Base-by-base conservation (phyloP, 2,329 filamentous ascomycete genomes). In the Dichotomopilus funicola region DNA sequence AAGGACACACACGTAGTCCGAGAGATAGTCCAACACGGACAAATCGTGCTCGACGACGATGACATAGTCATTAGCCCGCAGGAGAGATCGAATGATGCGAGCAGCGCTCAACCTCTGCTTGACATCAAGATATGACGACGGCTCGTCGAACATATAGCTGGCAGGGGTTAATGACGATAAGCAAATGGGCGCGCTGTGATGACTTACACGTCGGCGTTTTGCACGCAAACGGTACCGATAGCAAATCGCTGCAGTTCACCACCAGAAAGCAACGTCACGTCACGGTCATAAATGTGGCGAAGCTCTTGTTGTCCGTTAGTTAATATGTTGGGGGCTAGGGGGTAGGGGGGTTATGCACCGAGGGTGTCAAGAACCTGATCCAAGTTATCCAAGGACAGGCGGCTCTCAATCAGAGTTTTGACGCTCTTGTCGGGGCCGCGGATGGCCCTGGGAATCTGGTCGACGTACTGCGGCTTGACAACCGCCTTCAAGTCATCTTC, bases 11-110 rank as follows among this genome's bases (percentile, higher is more conserved):
- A 99, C 90, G 73, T 94, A 99, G 74, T 99, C 94, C 54, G 94
- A 99, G 55, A 99, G 89, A 69, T 99, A 99, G 73, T 99, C 95
- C 46, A 99, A 82, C 45, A 99, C 91, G 47, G 92, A 96, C 79
- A 99, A 79, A 83, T 99, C 94, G 84, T 99, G 94, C 81, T 99
- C 94, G 66, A 99, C 94, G 60, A 96, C 92, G 66, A 99, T 97
- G 67, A 99, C 89, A 70, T 97, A 99, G 76, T 95, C 89, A 66
- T 96, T 83, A 47, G 90, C 84, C 48, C 89, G 83, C 53, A 96
- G 82, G 49, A 99, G 84, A 61, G 89, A 91, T 63, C 94, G 91
- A 66, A 99, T 97, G 65, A 95, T 89, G 65, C 87, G 84, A 65
- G 90, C 92, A 61, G 95, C 94, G 64, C 87, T 88, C 64, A 99